Base-by-base conservation (phyloP, 495 filamentous ascomycete species). In the Annulohypoxylon moriforme region DNA sequence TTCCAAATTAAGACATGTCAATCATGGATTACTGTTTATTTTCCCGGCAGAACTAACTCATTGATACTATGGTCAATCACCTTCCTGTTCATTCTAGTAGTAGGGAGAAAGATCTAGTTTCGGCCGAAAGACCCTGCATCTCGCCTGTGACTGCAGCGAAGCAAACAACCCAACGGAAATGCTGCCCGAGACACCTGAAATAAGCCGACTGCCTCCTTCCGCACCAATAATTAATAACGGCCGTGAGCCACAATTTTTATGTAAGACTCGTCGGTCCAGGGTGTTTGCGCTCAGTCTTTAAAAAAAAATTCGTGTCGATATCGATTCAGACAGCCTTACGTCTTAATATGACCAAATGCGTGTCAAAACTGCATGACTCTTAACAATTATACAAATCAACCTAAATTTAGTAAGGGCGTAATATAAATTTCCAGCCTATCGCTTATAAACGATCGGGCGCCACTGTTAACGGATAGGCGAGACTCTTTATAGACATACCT, bases 121-220 rank as follows among this genome's bases (percentile, higher is more conserved):
- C 71, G 61, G 64, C 71, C 67, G 71, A 67, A 67, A 53, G 55
- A 22, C 66, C 61, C 57, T 73, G 71, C 71, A 69, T 52, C 66
- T 69, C 71, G 66, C 66, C 71, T 69, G 52, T 63, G 58, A 59
- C 50, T 57, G 31, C 61, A 58, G 47, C n/a, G 11, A 36, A 72
- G 60, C 57, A 71, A 70, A 63, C 53, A 62, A 49, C 18, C 16
- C 27, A 46, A 53, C 40, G 58, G 44, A 69, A 38, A 24, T 47
- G 20, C 4, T 57, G 66, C 52, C 66, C 56, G 62, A 73, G 66
- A 73, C 71, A 73, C 49, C 33, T 55, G 20, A 65, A 73, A 69
- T 59, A 47, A 47, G 52, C 61, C 61, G 66, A 68, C 53, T 53
- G 44, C 66, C 42, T 49, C 66, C 53, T 44, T 64, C 71, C 61